Evolutionary conservation across 257 asterid genomes (phyloP), one percentile per base, ranked within the genome.

Genomic region (Linaria vulgaris): DNA sequence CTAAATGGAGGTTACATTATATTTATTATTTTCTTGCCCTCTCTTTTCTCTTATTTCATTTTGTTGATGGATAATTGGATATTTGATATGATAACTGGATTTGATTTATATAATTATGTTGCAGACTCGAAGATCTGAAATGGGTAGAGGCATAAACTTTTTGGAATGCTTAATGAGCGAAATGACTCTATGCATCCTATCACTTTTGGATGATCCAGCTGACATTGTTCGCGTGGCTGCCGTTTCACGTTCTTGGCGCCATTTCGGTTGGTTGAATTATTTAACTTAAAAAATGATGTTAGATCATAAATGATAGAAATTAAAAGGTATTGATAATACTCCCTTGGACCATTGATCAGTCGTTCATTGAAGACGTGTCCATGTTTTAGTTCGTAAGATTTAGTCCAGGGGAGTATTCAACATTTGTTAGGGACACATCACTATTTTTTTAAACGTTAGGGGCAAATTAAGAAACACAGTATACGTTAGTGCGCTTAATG

Each of bases 211-310:
- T 66, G 76, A 76, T 59, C 77, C 78, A n/a, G 72, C 61, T 12
- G 82, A 80, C 68, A 23, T 80, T 27, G 49, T 68, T 41, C 76
- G 76, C 44, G 82, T 79, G 16, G 37, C 66, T 12, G n/a, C 56
- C 31, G 80, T 80, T 1, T 77, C 83, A 8, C 46, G 60, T 24
- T 20, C 48, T 34, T 77, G 83, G 86, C 78, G 43, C 13, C 66
- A 53, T 54, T 69, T 69, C 13, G 75, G 79, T 64, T 39, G 64
- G 72, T 31, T 66, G 37, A 39, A 22, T 34, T 37, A 1, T 19
- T 51, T 71, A 34, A 34, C 9, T 34, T 11, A 34, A 34, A 8
- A 3, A 7, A 34, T 3, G 1, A 34, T 34, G 41, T 34, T 34
- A 1, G 10, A 34, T 34, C 41, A 3, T n/a, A n/a, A n/a, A n/a